Evolutionary conservation across 1,139 yeast genomes (phyloP), one percentile per base, ranked within the genome.

Genomic region (Candida sp.): DNA sequence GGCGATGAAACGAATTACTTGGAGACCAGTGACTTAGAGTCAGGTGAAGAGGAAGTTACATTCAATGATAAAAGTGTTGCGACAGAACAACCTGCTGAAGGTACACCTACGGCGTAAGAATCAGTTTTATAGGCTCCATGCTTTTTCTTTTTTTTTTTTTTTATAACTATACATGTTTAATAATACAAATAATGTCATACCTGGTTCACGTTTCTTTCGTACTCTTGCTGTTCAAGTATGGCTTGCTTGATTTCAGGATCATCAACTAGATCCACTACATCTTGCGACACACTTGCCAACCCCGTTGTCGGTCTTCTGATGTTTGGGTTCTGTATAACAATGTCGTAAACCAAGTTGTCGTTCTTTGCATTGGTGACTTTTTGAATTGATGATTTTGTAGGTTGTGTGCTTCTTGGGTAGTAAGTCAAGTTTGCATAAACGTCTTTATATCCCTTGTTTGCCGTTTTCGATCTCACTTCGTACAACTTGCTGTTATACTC

Each of bases 371-470:
- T 61, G 1, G 23, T 8, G 11, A 75, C 55, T 22, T 49, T 50
- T 8, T 39, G 27, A 28, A 50, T 9, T 44, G 55, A 62, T 3
- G 78, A 65, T 49, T 67, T 62, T 0, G 81, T 73, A 0, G 98
- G 90, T 68, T 94, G 98, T 2, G 96, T 87, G 6, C 77, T 72
- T n/a, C 62, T 64, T 1, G 98, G 97, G 43, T 81, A 84, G 63
- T 91, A 90, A 37, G 79, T 76, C 42, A 88, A 76, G 30, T 96
- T 96, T 0, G 97, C 88, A 65, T 91, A 94, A 1, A 90, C 84
- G 66, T 94, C 99, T 62, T 87, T 85, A 28, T 81, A 66, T 2
- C 93, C 96, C 51, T 84, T 82, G 12, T 70, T 57, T 72, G 72
- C 76, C 4, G 81, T 68, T 50, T 83, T 83, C 23, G 73, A 72